Evolutionary conservation across 257 asterid genomes (phyloP), one percentile per base, ranked within the genome.

Genomic region (Handroanthus guayacan): DNA sequence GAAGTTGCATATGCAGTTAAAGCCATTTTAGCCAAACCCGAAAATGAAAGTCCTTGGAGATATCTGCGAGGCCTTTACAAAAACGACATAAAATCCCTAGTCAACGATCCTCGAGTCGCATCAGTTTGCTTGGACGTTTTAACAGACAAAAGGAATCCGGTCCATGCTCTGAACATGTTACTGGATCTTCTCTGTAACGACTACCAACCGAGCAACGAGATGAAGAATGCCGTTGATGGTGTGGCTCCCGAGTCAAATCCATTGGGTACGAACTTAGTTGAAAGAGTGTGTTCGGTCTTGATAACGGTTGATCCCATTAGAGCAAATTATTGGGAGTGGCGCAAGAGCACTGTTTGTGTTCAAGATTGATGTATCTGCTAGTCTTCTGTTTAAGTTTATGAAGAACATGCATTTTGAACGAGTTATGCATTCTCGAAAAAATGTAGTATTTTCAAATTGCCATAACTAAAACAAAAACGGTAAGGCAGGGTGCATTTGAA

Each of bases 31-130:
- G 75, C 86, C 41, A 81, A 84, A 68, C 97, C 99, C 2, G 98
- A 84, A 73, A 95, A 93, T 20, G 99, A 91, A 78, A 89, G 99
- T 61, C 90, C 98, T 3, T 95, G 98, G 99, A 90, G 98, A 81
- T 95, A 95, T 82, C 96, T 95, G 18, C 95, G 97, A 0, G 98
- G 98, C n/a, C 90, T 93, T 4, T 78, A 83, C 88, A 86, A 80
- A 74, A 85, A 90, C 52, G 86, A 89, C 31, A 14, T 75, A 31
- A 78, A 75, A 43, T 87, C 88, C 48, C 81, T 89, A 36, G 80
- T 77, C 51, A 62, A 81, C n/a, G 91, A 93, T 71, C 95, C 98
- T 67, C 82, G 84, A 54, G 89, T 91, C 43, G 86, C 85, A 56
- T 91, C 95, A 13, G 89, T 88, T 62, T 88, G 94, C 79, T 44